Evolutionary conservation across 257 asterid genomes (phyloP).

Genomic region (Penstemon davidsonii): DNA sequence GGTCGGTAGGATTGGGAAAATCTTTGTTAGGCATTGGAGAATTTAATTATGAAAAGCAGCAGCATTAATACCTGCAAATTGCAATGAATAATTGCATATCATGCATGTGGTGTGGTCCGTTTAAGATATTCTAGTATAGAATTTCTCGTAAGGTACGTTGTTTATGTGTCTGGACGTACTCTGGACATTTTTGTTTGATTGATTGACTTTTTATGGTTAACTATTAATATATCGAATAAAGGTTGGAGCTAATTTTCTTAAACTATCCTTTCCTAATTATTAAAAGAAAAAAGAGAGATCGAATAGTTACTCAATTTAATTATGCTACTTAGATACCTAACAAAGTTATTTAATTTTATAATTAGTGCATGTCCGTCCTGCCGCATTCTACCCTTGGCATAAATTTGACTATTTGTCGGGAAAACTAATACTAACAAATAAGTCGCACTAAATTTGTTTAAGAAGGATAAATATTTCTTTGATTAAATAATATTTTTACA

Average conservation of each 20-base stretch:
- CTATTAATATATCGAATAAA: too few species aligned
- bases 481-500: too few species aligned
- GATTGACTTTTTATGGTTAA: too few species aligned
- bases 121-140: not conserved
- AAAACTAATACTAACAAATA: not conserved
- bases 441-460: too few species aligned
- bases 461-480: too few species aligned
- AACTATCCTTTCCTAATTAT: too few species aligned
- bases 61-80: slow-evolving; percentile 12
- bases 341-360: not conserved
- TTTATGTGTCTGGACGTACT: too few species aligned
- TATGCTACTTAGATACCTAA: slow-evolving; percentile 7
- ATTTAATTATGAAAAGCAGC: slow-evolving; percentile 21
- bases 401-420: slow-evolving; percentile 15
- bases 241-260: too few species aligned
- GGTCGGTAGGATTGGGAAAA: slow-evolving; percentile 34
- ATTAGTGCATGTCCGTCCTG: too few species aligned
- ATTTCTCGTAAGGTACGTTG: too few species aligned
- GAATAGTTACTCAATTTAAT: not conserved
- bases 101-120: slow-evolving; percentile 30
- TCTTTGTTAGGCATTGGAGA: slow-evolving; percentile 31
- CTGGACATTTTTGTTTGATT: too few species aligned
- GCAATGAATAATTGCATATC: not conserved
- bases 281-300: not conserved
- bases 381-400: not conserved